phyloP scores from a whole-genome alignment of 495 filamentous ascomycete genomes.

The Filosporella fistucella region DNA sequence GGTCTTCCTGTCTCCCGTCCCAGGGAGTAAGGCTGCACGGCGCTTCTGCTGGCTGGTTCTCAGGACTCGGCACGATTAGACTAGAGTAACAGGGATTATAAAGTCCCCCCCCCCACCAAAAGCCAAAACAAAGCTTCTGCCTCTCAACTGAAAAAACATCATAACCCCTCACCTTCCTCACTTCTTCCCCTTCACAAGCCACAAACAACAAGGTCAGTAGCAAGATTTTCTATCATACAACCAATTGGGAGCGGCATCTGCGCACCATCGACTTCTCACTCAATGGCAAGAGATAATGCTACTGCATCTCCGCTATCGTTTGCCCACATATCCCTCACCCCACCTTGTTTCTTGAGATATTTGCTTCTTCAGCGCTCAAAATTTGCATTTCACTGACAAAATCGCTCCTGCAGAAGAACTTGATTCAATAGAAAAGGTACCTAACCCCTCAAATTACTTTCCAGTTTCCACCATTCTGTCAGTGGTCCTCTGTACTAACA shows the following conservation, averaged over 20 bases:
- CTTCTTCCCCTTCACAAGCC: slow-evolving; percentile 6
- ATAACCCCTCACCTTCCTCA: slow-evolving; percentile 3
- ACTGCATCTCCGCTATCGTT: slow-evolving; percentile 20
- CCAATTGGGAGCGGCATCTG: background rate
- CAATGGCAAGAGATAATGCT: slow-evolving; percentile 9
- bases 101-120: slow-evolving; percentile 9
- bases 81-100: slow-evolving; percentile 2
- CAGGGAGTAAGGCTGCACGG: no score
- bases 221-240: background rate
- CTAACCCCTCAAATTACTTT: no score
- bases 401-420: no score
- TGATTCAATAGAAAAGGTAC: no score
- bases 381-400: slow-evolving; percentile 4
- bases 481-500: no score
- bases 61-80: no score
- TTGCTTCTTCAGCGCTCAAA: slow-evolving; percentile 15
- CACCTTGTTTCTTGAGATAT: slow-evolving; percentile 12
- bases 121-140: background rate
- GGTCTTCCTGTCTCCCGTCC: no score
- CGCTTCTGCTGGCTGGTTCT: no score
- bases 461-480: no score
- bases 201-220: slow-evolving; percentile 15
- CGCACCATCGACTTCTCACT: background rate
- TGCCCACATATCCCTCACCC: slow-evolving; percentile 19
- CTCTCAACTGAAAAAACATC: slow-evolving; percentile 11